Percentiles rank a stretch among this genome's conserved stretches.
Evolutionary conservation across 371 early-diverging fungal genomes (phyloP).

Genomic region (Circinella umbellata): DNA sequence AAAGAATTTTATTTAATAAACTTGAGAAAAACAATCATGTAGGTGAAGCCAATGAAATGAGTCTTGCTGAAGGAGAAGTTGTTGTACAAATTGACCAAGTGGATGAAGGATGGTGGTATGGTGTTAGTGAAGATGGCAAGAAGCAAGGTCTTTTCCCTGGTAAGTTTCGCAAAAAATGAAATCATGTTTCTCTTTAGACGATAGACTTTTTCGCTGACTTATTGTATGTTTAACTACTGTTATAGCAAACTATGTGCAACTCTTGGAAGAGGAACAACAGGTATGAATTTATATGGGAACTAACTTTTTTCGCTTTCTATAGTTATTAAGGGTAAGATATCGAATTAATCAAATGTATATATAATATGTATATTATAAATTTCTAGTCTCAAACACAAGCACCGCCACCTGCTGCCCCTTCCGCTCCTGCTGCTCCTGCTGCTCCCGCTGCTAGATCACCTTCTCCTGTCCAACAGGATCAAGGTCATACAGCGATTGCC

Average conservation of each 20-base stretch:
- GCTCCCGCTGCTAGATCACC: conserved; percentile 21
- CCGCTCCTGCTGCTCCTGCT: conserved; percentile 21
- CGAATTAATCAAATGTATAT: too few species aligned
- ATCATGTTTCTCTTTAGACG: too few species aligned
- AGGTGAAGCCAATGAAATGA: conserved; percentile 87
- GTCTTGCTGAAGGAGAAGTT: conserved; percentile 82
- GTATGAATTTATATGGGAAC: conserved; percentile 3
- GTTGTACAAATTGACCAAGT: conserved; percentile 72
- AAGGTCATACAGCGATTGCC: conserved; percentile 62
- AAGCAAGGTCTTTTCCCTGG: conserved; percentile 88
- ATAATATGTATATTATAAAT: too few species aligned
- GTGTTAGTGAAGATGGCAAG: conserved; percentile 75
- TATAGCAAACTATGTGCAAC: conserved; percentile 74
- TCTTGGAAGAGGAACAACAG: conserved; percentile 53
- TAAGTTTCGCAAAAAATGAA: conserved; percentile 24
- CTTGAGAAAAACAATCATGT: neutral
- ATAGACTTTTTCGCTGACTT: neutral
- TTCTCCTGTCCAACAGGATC: conserved; percentile 20
- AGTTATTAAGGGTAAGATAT: too few species aligned
- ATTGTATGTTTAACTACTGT: neutral
- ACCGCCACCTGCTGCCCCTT: conserved; percentile 19
- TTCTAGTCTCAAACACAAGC: conserved; percentile 6
- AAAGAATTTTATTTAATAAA: neutral
- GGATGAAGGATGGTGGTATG: conserved; percentile 93
- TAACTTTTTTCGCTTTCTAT: too few species aligned